phyloP scores from a whole-genome alignment of 768 basidiomycete genomes.

The Calocybe gangraenosa region DNA sequence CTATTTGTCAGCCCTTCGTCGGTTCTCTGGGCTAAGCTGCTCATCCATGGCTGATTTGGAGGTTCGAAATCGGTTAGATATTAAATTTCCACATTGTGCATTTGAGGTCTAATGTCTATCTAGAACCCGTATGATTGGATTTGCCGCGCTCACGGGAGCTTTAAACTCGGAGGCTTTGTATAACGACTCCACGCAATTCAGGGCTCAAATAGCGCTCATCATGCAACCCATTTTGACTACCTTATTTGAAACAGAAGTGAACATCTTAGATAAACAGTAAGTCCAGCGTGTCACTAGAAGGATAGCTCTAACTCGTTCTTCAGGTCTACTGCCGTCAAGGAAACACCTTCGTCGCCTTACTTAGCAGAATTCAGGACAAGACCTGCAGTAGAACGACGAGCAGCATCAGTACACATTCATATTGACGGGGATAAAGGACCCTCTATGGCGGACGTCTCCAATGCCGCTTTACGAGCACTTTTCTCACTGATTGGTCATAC shows the following conservation, averaged over 20 bases:
- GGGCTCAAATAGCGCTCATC: slow-evolving; percentile 64
- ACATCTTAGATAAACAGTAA: slow-evolving; percentile 66
- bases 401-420: slow-evolving; percentile 86
- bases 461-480: slow-evolving; percentile 67
- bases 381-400: slow-evolving; percentile 75
- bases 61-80: slow-evolving; percentile 61
- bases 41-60: slow-evolving; percentile 59
- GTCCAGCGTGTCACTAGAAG: slow-evolving; percentile 20
- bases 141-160: slow-evolving; percentile 78
- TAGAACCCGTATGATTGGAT: slow-evolving; percentile 81
- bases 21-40: slow-evolving; percentile 61
- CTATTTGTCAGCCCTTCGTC: slow-evolving; percentile 64
- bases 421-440: slow-evolving; percentile 88
- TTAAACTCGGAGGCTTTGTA: slow-evolving; percentile 84
- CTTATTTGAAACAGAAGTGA: slow-evolving; percentile 57
- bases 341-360: slow-evolving; percentile 71
- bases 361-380: slow-evolving; percentile 80
- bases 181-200: slow-evolving; percentile 67
- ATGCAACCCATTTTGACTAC: slow-evolving; percentile 68
- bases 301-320: neutral
- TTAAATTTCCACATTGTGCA: neutral
- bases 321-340: slow-evolving; percentile 62
- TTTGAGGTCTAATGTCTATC: slow-evolving; percentile 4
- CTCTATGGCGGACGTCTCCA: slow-evolving; percentile 64
- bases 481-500: slow-evolving; percentile 72